Percentiles rank a stretch among this genome's conserved stretches.
Evolutionary conservation across 495 filamentous ascomycete species (phyloP).

Genomic region (Hypomontagnella monticulosa): DNA sequence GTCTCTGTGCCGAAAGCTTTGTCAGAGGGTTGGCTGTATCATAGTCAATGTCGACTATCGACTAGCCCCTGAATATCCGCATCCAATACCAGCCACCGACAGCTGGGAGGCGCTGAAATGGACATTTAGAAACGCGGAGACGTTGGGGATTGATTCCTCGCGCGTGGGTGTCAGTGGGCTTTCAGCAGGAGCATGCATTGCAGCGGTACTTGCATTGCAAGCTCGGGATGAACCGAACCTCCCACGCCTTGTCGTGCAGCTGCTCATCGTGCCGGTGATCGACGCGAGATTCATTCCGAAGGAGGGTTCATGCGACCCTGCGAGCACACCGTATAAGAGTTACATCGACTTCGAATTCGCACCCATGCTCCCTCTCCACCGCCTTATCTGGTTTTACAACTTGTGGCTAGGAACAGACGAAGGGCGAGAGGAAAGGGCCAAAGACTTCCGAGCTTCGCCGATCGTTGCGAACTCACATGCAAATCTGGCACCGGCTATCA

Average conservation of each 20-base stretch:
- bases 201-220: constrained; percentile 52
- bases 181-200: constrained; percentile 52
- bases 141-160: constrained; percentile 51
- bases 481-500: constrained; percentile 47
- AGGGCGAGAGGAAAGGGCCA: constrained; percentile 35
- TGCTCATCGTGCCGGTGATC: constrained; percentile 62
- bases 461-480: constrained; percentile 48
- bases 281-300: constrained; percentile 53
- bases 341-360: constrained; percentile 50
- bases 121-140: constrained; percentile 48
- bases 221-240: constrained; percentile 52
- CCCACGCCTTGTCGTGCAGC: constrained; percentile 57
- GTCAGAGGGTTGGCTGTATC: constrained; percentile 60
- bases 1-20: constrained; percentile 63
- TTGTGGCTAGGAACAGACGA: constrained; percentile 50
- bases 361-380: constrained; percentile 49
- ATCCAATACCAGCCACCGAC: constrained; percentile 47
- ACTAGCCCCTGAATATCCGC: constrained; percentile 50
- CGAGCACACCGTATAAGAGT: constrained; percentile 46
- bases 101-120: constrained; percentile 57
- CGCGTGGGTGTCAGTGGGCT: constrained; percentile 49
- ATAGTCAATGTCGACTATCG: constrained; percentile 58
- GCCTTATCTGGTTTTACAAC: constrained; percentile 53
- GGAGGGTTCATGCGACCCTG: constrained; percentile 48
- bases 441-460: constrained; percentile 49